These are phyloP conservation scores for Pelargonium nanum DNA, from an alignment of 345 rosid species.

Conservation along the genomic window DNA sequence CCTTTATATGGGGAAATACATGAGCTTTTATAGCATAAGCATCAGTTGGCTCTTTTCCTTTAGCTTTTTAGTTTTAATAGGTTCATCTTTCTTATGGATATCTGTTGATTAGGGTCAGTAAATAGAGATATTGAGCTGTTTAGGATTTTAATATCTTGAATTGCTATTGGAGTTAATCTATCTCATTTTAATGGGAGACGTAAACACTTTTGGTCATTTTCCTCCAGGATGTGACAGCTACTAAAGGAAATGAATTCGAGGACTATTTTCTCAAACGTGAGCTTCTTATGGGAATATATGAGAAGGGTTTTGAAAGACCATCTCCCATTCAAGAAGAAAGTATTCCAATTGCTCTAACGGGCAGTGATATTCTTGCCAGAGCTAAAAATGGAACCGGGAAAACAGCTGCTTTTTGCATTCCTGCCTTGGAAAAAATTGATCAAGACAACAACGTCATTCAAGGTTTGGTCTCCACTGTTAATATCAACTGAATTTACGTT, in stretches of 20 bases:
- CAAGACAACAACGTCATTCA: slow-evolving; percentile 88
- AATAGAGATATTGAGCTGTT: too few relatives aligned
- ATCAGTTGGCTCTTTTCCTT: too few relatives aligned
- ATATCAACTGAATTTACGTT: neutral
- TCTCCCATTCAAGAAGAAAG: slow-evolving; percentile 99
- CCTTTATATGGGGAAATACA: too few relatives aligned
- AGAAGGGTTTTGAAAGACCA: slow-evolving; percentile 98
- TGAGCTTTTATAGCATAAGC: too few relatives aligned
- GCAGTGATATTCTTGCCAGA: slow-evolving; percentile 98
- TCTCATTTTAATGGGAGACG: neutral
- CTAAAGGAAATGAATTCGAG: slow-evolving; percentile 97
- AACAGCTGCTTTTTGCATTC: slow-evolving; percentile 97
- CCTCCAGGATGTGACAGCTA: slow-evolving; percentile 92
- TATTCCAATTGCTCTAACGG: slow-evolving; percentile 98
- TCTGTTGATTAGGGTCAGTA: neutral
- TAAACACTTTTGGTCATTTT: neutral
- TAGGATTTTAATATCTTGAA: neutral
- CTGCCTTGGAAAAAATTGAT: slow-evolving; percentile 95
- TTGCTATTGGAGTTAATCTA: neutral
- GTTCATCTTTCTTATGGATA: too few relatives aligned
- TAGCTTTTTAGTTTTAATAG: too few relatives aligned
- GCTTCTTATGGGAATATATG: slow-evolving; percentile 92
- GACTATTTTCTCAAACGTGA: slow-evolving; percentile 95
- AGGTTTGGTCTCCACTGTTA: slow-evolving; percentile 36
- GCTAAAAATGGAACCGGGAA: slow-evolving; percentile 99